Percentiles rank a stretch among this genome's conserved stretches.
Conservation (phyloP, 1,284 basidiomycete genomes). For the Lentinus polychrous region DNA sequence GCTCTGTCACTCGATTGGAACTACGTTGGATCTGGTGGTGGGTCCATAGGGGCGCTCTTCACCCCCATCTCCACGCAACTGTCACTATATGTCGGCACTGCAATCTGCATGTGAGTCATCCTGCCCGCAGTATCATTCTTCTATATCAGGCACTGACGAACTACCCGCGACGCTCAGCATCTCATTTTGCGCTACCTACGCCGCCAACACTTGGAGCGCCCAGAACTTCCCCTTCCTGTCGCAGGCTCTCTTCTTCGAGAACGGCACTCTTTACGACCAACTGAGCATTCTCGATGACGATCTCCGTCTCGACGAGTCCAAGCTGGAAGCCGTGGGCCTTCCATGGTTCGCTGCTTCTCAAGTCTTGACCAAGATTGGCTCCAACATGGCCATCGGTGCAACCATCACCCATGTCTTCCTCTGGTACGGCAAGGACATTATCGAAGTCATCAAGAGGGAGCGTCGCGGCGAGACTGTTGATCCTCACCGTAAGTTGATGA, state of each 20-base stretch:
- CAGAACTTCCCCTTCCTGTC: conserved; percentile 37
- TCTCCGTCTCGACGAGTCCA: conserved; percentile 21
- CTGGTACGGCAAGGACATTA: conserved; percentile 45
- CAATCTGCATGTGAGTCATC: conserved; percentile 20
- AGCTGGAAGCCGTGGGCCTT: conserved; percentile 18
- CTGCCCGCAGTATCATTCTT: conserved; percentile 2
- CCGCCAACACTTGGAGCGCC: conserved; percentile 28
- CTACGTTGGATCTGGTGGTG: conserved; percentile 33
- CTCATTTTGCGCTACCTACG: conserved; percentile 17
- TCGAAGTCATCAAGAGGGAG: conserved; percentile 31
- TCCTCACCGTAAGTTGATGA: conserved; percentile 46
- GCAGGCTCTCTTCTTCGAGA: conserved; percentile 33
- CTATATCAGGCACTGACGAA: neutral
- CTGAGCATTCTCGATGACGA: conserved; percentile 29
- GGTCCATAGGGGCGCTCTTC: conserved; percentile 13
- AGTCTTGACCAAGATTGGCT: conserved; percentile 17
- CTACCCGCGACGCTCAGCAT: conserved; percentile 6
- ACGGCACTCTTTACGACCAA: conserved; percentile 34
- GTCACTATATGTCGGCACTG: conserved; percentile 21
- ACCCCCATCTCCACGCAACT: conserved; percentile 17
- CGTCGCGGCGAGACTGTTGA: conserved; percentile 27
- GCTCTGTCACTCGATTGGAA: conserved; percentile 53
- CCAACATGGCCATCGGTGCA: conserved; percentile 18
- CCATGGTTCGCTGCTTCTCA: conserved; percentile 10
- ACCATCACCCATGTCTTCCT: conserved; percentile 33